Evolutionary conservation across 345 rosid species (phyloP), one percentile per base, ranked within the genome.

Genomic region (Litchi chinensis): DNA sequence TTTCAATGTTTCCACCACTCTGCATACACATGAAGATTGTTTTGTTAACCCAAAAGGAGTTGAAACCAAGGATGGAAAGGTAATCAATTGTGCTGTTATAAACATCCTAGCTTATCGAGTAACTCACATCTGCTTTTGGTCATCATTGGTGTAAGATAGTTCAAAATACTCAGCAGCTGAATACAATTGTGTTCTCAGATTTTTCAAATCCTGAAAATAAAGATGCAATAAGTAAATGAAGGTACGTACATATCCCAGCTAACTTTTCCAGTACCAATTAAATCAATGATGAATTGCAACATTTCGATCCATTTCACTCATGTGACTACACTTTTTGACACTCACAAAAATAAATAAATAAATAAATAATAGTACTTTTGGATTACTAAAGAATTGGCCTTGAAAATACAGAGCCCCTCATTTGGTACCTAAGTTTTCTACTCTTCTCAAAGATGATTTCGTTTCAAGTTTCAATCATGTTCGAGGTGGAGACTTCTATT

Each of bases 91-190:
- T 11, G 43, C 26, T 44, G 64, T 37, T 32, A 4, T 59, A 48
- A 62, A 32, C 13, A 57, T 6, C 18, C 63, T 43, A 22, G 18
- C 65, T 37, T 32, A 79, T 50, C 37, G 18, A 80, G 57, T 22
- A 79, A 82, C 95, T 89, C 85, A 95, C 98, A 88, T 83, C 24
- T 93, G 92, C 84, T 93, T 93, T 72, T 95, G 94, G 79, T 87
- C 92, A 77, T 95, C 98, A 26, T 90, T 89, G 64, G 91, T 82
- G 85, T 92, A 95, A 24, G 98, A 93, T 54, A 92, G 76, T 74
- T 95, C 98, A 64, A 93, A 95, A 84, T 95, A 95, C 85, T 95
- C 98, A 0, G 98, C 98, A 63, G 98, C 98, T 65, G 98, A 90
- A 77, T 95, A 95, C 74, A 95, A 83, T 74, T 95, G 98, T 74